Conservation (phyloP, 148 eudicot species). For the Chenopodium quinoa region DNA sequence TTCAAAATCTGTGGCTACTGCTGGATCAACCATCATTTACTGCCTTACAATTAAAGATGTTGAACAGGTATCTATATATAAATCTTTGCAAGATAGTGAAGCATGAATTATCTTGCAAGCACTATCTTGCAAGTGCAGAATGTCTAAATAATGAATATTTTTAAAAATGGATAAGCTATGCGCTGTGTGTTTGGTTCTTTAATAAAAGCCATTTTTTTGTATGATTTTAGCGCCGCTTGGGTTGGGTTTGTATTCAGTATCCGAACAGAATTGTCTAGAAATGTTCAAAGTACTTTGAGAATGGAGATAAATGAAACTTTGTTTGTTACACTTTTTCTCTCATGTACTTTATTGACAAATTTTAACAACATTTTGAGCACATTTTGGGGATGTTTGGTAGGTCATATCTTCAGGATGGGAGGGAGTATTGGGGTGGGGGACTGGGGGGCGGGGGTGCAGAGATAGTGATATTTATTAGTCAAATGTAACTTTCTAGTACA, state of each 20-base stretch:
- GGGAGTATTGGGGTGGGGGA: too few species aligned
- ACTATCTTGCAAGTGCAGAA: neutral
- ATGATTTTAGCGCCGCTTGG: neutral
- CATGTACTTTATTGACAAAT: too few species aligned
- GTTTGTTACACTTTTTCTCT: neutral
- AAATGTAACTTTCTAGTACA: neutral
- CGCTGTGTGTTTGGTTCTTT: neutral
- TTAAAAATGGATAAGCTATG: neutral
- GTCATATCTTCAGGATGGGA: too few species aligned
- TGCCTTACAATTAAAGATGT: slow-evolving; percentile 78
- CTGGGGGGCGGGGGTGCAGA: too few species aligned
- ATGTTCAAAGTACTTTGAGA: neutral
- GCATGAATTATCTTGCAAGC: slow-evolving; percentile 1
- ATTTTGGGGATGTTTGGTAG: too few species aligned
- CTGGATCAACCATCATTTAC: slow-evolving; percentile 71
- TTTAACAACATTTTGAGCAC: too few species aligned
- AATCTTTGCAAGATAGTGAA: slow-evolving; percentile 1
- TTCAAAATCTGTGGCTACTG: slow-evolving; percentile 44
- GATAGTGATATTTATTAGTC: neutral
- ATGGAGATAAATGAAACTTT: neutral
- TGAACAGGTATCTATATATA: slow-evolving; percentile 49
- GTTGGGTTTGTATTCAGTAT: neutral
- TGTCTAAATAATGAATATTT: neutral
- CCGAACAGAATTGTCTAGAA: neutral
- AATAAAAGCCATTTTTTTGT: neutral